Evolutionary conservation across 495 filamentous ascomycete genomes (phyloP).

Genomic region (Trichoderma asperelloides): DNA sequence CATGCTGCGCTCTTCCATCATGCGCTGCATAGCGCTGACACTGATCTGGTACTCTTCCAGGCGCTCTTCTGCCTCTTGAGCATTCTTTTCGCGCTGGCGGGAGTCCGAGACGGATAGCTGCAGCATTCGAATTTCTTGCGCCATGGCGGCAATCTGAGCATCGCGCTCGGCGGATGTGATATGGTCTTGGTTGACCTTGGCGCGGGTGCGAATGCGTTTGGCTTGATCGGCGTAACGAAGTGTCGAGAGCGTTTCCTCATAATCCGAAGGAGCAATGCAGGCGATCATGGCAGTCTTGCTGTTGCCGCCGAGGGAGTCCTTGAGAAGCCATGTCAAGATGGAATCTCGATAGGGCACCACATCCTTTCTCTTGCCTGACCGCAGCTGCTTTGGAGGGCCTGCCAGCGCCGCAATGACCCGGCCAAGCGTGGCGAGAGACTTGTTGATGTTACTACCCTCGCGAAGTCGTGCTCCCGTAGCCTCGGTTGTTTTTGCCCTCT

Average conservation of each 20-base stretch:
- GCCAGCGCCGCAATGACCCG: constrained; percentile 95
- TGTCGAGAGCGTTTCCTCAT: constrained; percentile 93
- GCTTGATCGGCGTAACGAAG: constrained; percentile 96
- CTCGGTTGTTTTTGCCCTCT: constrained; percentile 91
- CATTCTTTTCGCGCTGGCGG: constrained; percentile 39
- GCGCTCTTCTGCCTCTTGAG: constrained; percentile 52
- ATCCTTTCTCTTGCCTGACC: constrained; percentile 43
- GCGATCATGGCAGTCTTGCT: constrained; percentile 98
- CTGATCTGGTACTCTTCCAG: constrained; percentile 87
- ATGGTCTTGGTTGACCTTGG: constrained; percentile 90
- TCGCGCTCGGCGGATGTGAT: constrained; percentile 82
- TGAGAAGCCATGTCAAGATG: constrained; percentile 95
- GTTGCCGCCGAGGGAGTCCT: constrained; percentile 91
- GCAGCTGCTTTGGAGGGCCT: constrained; percentile 62
- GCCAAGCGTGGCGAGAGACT: constrained; percentile 90
- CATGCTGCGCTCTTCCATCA: constrained; percentile 87
- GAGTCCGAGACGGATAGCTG: constrained; percentile 65
- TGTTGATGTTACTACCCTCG: constrained; percentile 97
- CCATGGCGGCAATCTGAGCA: constrained; percentile 87
- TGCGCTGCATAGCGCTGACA: constrained; percentile 75
- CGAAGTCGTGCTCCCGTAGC: constrained; percentile 83
- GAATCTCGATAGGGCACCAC: constrained; percentile 92
- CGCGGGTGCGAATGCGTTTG: constrained; percentile 93
- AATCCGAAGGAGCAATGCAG: constrained; percentile 89
- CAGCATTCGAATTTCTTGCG: constrained; percentile 76